A percentile compares a stretch with the other conserved stretches of the same genome.
Evolutionary conservation across 768 basidiomycete species (phyloP).

Genomic region (Trametes villosa): DNA sequence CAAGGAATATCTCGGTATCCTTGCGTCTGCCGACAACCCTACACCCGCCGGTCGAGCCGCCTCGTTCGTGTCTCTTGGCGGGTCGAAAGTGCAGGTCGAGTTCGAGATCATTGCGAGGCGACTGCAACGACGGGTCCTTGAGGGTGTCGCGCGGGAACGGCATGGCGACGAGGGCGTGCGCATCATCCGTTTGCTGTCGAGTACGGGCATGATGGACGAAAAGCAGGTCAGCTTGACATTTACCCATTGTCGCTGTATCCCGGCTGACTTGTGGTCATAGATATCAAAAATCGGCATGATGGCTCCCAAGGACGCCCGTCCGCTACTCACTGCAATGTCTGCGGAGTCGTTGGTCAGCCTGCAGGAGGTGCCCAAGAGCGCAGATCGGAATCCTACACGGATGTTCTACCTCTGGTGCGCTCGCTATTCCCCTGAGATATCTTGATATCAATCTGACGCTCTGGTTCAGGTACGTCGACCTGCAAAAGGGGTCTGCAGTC

Average conservation of each 20-base stretch:
- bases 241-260: background rate
- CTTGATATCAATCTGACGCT: slow-evolving; percentile 12
- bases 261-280: slow-evolving; percentile 43
- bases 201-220: slow-evolving; percentile 92
- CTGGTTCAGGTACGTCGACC: slow-evolving; percentile 82
- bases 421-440: background rate
- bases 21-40: slow-evolving; percentile 83
- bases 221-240: slow-evolving; percentile 64
- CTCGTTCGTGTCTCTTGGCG: slow-evolving; percentile 71
- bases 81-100: slow-evolving; percentile 79
- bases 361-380: slow-evolving; percentile 91
- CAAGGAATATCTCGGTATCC: slow-evolving; percentile 81
- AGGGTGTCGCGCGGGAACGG: slow-evolving; percentile 79
- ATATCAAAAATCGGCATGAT: slow-evolving; percentile 95
- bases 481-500: slow-evolving; percentile 78
- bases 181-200: slow-evolving; percentile 75
- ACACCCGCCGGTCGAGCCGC: slow-evolving; percentile 68
- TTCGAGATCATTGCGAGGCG: slow-evolving; percentile 73
- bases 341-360: slow-evolving; percentile 84
- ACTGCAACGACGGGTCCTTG: slow-evolving; percentile 71
- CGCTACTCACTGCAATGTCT: slow-evolving; percentile 77
- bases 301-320: slow-evolving; percentile 84
- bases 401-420: slow-evolving; percentile 93
- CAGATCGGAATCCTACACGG: slow-evolving; percentile 85
- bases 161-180: slow-evolving; percentile 85